phyloP scores from a whole-genome alignment of 2,329 filamentous ascomycete genomes.

The Exophiala sp. region DNA sequence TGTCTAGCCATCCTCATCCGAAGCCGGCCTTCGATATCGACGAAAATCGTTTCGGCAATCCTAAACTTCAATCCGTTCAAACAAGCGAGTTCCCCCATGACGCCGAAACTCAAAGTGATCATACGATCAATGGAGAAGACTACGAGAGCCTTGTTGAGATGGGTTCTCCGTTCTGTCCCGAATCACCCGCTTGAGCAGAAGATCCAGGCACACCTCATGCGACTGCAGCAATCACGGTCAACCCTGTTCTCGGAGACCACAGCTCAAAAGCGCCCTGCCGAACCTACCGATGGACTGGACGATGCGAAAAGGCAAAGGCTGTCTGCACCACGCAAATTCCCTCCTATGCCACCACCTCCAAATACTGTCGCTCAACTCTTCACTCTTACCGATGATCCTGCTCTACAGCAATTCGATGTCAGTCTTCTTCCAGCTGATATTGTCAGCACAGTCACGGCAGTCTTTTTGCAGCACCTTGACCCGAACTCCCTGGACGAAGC shows the following conservation, averaged over 20 bases:
- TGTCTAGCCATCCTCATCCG: slow-evolving; percentile 77
- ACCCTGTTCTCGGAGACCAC: slow-evolving; percentile 71
- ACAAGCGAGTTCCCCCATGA: slow-evolving; percentile 69
- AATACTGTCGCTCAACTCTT: slow-evolving; percentile 79
- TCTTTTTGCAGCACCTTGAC: slow-evolving; percentile 68
- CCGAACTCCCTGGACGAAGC: slow-evolving; percentile 63
- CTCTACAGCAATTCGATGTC: slow-evolving; percentile 74
- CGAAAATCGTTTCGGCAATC: slow-evolving; percentile 77
- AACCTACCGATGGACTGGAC: slow-evolving; percentile 67
- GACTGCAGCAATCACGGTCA: slow-evolving; percentile 68
- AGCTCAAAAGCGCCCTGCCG: slow-evolving; percentile 66
- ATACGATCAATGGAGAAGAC: slow-evolving; percentile 95
- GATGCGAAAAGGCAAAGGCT: slow-evolving; percentile 74
- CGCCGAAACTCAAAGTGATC: slow-evolving; percentile 70
- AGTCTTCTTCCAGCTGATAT: slow-evolving; percentile 69
- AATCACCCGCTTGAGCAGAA: slow-evolving; percentile 67
- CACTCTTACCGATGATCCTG: slow-evolving; percentile 71
- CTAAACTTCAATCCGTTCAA: slow-evolving; percentile 89
- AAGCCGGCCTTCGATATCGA: slow-evolving; percentile 70
- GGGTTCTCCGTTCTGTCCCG: slow-evolving; percentile 79
- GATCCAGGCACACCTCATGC: slow-evolving; percentile 82
- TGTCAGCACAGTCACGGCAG: slow-evolving; percentile 73
- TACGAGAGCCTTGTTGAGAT: slow-evolving; percentile 72
- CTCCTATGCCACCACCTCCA: slow-evolving; percentile 66
- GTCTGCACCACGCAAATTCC: slow-evolving; percentile 53